These are phyloP conservation scores for Selaginella tamariscina DNA, from an alignment of 75 land plant genomes.

Conservation along the genomic window DNA sequence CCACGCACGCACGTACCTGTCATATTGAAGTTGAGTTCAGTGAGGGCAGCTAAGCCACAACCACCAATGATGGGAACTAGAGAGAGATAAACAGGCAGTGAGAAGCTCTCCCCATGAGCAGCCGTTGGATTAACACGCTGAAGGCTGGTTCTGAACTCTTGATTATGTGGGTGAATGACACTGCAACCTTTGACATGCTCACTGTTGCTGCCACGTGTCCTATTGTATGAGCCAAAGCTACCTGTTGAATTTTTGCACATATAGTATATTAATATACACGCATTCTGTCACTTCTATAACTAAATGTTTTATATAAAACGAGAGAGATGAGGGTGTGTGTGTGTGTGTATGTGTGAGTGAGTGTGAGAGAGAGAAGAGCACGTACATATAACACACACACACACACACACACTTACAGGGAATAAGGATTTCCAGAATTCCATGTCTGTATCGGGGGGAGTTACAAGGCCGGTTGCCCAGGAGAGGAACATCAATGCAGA, in stretches of 20 bases:
- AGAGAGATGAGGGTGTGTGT: too few relatives aligned
- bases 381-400: too few relatives aligned
- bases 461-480: slow-evolving; percentile 41
- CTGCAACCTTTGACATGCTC: slow-evolving; percentile 85
- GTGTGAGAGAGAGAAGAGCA: neutral
- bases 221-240: slow-evolving; percentile 71
- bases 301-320: too few relatives aligned
- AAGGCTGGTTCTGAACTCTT: slow-evolving; percentile 82
- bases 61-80: slow-evolving; percentile 65
- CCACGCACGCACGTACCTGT: slow-evolving; percentile 50
- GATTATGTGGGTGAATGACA: slow-evolving; percentile 75
- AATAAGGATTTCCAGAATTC: slow-evolving; percentile 53
- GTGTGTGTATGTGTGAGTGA: neutral
- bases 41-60: slow-evolving; percentile 52
- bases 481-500: slow-evolving; percentile 51
- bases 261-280: too few relatives aligned
- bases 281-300: too few relatives aligned
- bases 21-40: slow-evolving; percentile 83
- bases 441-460: slow-evolving; percentile 47
- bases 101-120: slow-evolving; percentile 53
- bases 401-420: slow-evolving; percentile 33
- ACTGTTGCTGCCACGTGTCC: slow-evolving; percentile 87
- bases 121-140: slow-evolving; percentile 60
- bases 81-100: slow-evolving; percentile 46
- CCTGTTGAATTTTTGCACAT: too few relatives aligned